phyloP scores from a whole-genome alignment of 148 eudicot species.

The Rhododendron ovatum region DNA sequence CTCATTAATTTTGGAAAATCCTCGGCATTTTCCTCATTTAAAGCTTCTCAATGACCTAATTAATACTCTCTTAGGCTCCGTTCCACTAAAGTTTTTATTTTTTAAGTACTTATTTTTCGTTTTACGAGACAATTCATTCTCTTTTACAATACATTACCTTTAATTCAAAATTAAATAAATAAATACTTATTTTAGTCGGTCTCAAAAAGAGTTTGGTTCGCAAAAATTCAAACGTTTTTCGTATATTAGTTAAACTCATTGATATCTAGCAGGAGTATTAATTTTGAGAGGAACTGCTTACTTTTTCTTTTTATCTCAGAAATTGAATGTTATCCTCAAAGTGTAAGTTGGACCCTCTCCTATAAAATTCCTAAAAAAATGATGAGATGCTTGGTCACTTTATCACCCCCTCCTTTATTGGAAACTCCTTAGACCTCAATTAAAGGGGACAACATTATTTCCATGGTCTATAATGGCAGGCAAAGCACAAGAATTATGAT shows the following conservation, averaged over 20 bases:
- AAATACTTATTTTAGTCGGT: too few relatives aligned
- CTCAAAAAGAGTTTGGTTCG: too few relatives aligned
- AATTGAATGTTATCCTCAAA: neutral
- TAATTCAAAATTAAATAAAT: too few relatives aligned
- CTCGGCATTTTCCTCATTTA: neutral
- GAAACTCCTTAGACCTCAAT: neutral
- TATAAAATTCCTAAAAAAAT: neutral
- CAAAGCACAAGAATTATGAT: neutral
- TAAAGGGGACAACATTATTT: constrained; percentile 7
- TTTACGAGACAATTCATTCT: too few relatives aligned
- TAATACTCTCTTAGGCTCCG: neutral
- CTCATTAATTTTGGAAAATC: neutral
- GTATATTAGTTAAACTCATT: too few relatives aligned
- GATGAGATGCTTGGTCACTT: neutral
- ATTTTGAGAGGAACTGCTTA: neutral
- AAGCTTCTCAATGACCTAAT: neutral
- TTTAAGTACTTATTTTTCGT: too few relatives aligned
- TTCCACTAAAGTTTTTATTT: too few relatives aligned
- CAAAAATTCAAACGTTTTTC: too few relatives aligned
- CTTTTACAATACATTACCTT: too few relatives aligned
- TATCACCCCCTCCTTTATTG: neutral
- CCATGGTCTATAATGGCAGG: constrained; percentile 8
- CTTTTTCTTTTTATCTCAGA: neutral
- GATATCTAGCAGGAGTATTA: neutral
- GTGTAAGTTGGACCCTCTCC: neutral